These are phyloP conservation scores for Vaccinium darrowii DNA, from an alignment of 148 eudicot genomes.

Conservation along the genomic window DNA sequence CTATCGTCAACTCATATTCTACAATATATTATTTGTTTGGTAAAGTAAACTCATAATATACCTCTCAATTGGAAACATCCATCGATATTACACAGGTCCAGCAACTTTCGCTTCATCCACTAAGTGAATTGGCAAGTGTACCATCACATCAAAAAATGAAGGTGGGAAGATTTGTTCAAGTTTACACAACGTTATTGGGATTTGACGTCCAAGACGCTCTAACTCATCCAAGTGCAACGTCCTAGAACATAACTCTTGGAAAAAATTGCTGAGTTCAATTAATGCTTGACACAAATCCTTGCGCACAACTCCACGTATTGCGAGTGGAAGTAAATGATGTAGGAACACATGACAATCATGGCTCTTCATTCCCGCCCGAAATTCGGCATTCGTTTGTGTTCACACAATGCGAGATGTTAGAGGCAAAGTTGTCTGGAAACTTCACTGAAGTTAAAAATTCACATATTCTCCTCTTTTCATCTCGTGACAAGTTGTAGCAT, in stretches of 20 bases:
- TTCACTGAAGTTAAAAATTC: not conserved
- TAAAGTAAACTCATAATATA: not conserved
- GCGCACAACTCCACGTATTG: too few relatives aligned
- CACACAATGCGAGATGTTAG: too few relatives aligned
- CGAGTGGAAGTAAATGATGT: not conserved
- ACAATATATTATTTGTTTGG: not conserved
- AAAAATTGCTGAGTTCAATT: not conserved
- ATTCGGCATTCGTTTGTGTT: not conserved
- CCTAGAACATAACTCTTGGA: not conserved
- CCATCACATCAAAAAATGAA: slow-evolving; percentile 13
- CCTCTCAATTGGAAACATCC: slow-evolving; percentile 9
- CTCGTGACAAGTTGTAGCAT: not conserved
- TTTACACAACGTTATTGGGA: not conserved
- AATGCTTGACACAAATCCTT: too few relatives aligned
- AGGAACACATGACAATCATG: not conserved
- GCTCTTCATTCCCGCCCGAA: slow-evolving; percentile 1
- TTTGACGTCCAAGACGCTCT: not conserved
- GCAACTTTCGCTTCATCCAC: not conserved
- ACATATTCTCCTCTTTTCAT: not conserved
- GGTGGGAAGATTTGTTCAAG: not conserved
- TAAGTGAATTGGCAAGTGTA: not conserved
- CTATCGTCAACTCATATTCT: not conserved
- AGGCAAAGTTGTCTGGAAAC: not conserved
- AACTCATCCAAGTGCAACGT: not conserved
- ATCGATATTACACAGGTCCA: not conserved